Evolutionary conservation across 1,284 basidiomycete genomes (phyloP), one percentile per base, ranked within the genome.

Genomic region (Pascua sp.): DNA sequence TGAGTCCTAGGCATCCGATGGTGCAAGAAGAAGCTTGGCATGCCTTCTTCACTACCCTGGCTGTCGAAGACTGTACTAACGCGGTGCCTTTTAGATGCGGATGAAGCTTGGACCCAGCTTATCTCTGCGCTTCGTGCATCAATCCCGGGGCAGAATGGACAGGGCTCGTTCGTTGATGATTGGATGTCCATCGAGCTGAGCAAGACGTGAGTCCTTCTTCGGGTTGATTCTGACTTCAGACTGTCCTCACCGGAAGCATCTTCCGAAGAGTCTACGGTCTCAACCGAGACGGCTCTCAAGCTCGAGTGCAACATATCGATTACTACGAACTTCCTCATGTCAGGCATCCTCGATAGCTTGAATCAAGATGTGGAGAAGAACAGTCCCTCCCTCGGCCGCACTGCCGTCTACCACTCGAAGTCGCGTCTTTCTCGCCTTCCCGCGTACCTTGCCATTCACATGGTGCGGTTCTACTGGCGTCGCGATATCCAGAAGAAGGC

Each of bases 61-160:
- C 10, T 42, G 47, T 15, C 37, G 46, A 38, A 32, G 24, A 45
- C 11, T 9, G 32, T 45, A 38, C 37, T 18, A 46, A 46, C 43
- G 17, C 15, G 24, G 24, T 32, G 24, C 24, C 32, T 24, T 42
- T 11, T 59, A 91, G 95, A 98, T 72, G 95, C 95, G 12, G 95
- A 98, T 71, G 95, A 98, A 76, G 96, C 91, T 60, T 97, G 90
- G 83, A 85, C 84, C 2, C 85, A 89, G 56, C 85, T 98, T 61
- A 79, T 93, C n/a, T 86, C 88, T 53, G 84, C 88, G 0, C 80
- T 98, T 17, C 84, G 86, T 59, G 83, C 85, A 9, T 81, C 72
- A 2, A 62, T 95, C 3, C 79, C 81, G 15, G 78, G 82, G 63
- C 32, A 73, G 73, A 37, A 59, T 59, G 55, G 53, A 50, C 45